phyloP scores from a whole-genome alignment of 1,284 basidiomycete species.

The Peniophora sp. region DNA sequence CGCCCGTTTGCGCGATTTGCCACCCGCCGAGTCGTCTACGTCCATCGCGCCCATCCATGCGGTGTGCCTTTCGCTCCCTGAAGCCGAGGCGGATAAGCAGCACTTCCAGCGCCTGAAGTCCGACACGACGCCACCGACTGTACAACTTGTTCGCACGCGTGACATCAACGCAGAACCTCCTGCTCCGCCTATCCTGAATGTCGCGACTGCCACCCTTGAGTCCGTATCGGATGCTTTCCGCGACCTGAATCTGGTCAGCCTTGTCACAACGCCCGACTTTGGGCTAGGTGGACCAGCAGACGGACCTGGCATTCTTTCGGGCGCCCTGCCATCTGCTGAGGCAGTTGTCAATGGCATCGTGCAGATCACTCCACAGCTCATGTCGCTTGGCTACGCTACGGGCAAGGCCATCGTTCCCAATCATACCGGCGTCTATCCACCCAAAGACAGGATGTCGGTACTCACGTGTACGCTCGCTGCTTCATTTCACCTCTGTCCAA shows the following conservation, averaged over 20 bases:
- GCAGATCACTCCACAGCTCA: slow-evolving; percentile 65
- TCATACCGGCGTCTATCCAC: slow-evolving; percentile 63
- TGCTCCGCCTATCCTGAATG: slow-evolving; percentile 21
- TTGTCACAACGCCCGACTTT: slow-evolving; percentile 45
- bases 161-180: slow-evolving; percentile 1
- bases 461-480: slow-evolving; percentile 54
- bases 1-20: slow-evolving; percentile 47
- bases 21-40: slow-evolving; percentile 25
- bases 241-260: slow-evolving; percentile 51
- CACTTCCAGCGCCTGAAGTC: slow-evolving; percentile 39
- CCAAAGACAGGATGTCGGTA: slow-evolving; percentile 66
- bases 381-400: slow-evolving; percentile 71
- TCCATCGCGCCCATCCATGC: slow-evolving; percentile 57
- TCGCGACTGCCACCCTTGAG: slow-evolving; percentile 42
- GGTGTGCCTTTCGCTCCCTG: slow-evolving; percentile 57
- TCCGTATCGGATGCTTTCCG: slow-evolving; percentile 41
- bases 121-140: neutral
- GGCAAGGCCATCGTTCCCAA: slow-evolving; percentile 59
- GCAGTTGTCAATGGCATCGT: slow-evolving; percentile 59
- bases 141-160: neutral
- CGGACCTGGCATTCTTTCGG: slow-evolving; percentile 54
- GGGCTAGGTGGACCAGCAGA: slow-evolving; percentile 53
- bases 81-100: slow-evolving; percentile 48
- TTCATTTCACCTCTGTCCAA: neutral
- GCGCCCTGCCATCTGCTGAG: slow-evolving; percentile 65